Evolutionary conservation across 2,329 filamentous ascomycete species (phyloP).

Genomic region (Endothia cerciana): DNA sequence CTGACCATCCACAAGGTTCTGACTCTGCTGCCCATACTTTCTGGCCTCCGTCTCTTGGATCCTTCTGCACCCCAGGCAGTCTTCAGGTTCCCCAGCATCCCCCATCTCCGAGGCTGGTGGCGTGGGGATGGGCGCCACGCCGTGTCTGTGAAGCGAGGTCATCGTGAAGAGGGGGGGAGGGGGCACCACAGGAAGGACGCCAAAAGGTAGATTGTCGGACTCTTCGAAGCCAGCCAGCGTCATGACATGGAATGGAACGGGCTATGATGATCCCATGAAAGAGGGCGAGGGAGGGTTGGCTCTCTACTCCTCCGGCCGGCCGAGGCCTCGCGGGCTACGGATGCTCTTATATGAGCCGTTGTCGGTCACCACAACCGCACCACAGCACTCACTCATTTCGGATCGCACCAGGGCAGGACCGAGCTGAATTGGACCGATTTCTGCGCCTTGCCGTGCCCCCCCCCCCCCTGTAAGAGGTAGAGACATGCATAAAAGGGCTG

Average conservation of each 20-base stretch:
- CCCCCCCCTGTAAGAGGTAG: neutral
- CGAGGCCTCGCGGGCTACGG: neutral
- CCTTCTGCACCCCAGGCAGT: conserved; percentile 23
- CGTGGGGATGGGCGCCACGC: conserved; percentile 12
- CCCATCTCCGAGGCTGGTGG: conserved; percentile 23
- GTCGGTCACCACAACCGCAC: neutral
- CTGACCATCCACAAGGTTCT: conserved; percentile 4
- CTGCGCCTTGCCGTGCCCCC: neutral
- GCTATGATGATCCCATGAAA: neutral
- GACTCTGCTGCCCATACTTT: conserved; percentile 14
- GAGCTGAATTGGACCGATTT: neutral
- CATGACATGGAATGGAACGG: neutral
- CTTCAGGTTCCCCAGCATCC: conserved; percentile 10
- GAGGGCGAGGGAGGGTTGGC: neutral
- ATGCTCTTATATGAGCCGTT: neutral
- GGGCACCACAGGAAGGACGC: neutral
- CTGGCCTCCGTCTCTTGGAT: conserved; percentile 22
- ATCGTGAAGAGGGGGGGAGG: conserved; percentile 8
- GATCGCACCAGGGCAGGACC: neutral
- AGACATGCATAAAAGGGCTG: conserved; percentile 1
- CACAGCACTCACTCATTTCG: neutral
- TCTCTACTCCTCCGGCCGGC: neutral
- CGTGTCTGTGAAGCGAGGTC: conserved; percentile 5
- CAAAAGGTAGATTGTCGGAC: neutral
- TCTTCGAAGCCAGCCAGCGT: neutral